Percentiles rank a stretch among this genome's conserved stretches.
Evolutionary conservation across 768 basidiomycete genomes (phyloP).

Genomic region (Daedaleopsis sinensis): DNA sequence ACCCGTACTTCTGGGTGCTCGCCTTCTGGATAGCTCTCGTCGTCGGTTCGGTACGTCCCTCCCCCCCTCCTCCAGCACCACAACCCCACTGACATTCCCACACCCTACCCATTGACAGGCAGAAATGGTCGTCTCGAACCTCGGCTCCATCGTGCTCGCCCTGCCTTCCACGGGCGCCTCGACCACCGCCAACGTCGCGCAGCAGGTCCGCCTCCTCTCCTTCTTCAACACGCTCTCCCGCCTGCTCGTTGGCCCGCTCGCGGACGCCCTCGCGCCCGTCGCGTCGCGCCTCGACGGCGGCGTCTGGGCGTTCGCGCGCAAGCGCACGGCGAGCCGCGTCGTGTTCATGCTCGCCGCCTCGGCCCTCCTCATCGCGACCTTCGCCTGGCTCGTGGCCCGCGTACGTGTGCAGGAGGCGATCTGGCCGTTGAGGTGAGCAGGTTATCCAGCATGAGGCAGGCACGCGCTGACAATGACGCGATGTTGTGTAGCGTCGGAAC

Average conservation of each 20-base stretch:
- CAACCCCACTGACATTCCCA: neutral
- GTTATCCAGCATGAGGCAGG: neutral
- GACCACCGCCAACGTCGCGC: conserved; percentile 37
- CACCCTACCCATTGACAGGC: conserved; percentile 48
- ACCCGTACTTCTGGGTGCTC: conserved; percentile 70
- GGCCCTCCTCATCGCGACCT: conserved; percentile 51
- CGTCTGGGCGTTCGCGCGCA: conserved; percentile 41
- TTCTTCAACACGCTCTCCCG: conserved; percentile 73
- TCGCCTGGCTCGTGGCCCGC: conserved; percentile 55
- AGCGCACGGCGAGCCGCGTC: conserved; percentile 62
- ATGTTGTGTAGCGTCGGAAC: conserved; percentile 53
- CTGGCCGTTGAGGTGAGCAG: conserved; percentile 70
- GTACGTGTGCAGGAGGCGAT: conserved; percentile 52
- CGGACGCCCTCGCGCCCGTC: conserved; percentile 72
- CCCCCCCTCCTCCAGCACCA: neutral
- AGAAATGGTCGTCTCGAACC: conserved; percentile 85
- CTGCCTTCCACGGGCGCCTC: conserved; percentile 41
- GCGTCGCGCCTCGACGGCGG: conserved; percentile 46
- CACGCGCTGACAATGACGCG: neutral
- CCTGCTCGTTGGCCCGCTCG: conserved; percentile 66
- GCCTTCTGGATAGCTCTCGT: conserved; percentile 49
- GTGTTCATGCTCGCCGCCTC: conserved; percentile 58
- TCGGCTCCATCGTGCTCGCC: conserved; percentile 74
- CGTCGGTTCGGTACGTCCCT: conserved; percentile 67
- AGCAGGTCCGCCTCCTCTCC: conserved; percentile 73